Evolutionary conservation across 805 yeast genomes (phyloP).

Genomic region (Wickerhamiella nectarea): DNA sequence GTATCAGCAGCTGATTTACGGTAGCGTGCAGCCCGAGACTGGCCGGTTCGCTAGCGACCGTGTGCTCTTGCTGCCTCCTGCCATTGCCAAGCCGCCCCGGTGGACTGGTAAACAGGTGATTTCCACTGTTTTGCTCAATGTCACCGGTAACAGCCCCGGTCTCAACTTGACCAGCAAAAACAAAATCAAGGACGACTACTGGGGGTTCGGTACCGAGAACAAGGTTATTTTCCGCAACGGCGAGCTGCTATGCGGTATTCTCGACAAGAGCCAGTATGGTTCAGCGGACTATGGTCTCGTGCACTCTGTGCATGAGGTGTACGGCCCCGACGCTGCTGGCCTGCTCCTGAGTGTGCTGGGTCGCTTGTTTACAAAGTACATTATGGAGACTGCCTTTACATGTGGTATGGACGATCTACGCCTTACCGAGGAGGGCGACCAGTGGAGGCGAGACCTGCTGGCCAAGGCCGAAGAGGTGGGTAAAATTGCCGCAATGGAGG

Average conservation of each 20-base stretch:
- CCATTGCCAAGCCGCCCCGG: conserved; percentile 68
- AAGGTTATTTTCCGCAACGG: conserved; percentile 78
- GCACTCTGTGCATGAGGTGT: conserved; percentile 90
- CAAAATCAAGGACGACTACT: conserved; percentile 85
- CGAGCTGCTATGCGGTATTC: conserved; percentile 76
- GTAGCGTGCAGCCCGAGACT: conserved; percentile 93
- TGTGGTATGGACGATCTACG: conserved; percentile 99
- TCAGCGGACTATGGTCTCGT: conserved; percentile 94
- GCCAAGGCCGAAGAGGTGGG: conserved; percentile 70
- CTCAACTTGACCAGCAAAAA: conserved; percentile 69
- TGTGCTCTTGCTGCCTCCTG: conserved; percentile 76
- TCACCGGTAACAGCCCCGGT: conserved; percentile 84
- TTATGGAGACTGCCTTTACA: conserved; percentile 83
- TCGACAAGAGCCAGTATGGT: conserved; percentile 97
- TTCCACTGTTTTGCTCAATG: conserved; percentile 77
- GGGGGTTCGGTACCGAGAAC: conserved; percentile 75
- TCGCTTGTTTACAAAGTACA: conserved; percentile 85
- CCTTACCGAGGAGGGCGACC: conserved; percentile 80
- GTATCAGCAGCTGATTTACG: conserved; percentile 87
- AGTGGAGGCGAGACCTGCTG: conserved; percentile 75
- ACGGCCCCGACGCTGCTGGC: conserved; percentile 85
- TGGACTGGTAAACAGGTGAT: conserved; percentile 99
- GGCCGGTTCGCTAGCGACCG: conserved; percentile 59
- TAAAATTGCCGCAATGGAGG: conserved; percentile 86
- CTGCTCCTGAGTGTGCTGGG: conserved; percentile 85